phyloP scores from a whole-genome alignment of 495 filamentous ascomycete genomes.

The Aspergillus homomorphus region DNA sequence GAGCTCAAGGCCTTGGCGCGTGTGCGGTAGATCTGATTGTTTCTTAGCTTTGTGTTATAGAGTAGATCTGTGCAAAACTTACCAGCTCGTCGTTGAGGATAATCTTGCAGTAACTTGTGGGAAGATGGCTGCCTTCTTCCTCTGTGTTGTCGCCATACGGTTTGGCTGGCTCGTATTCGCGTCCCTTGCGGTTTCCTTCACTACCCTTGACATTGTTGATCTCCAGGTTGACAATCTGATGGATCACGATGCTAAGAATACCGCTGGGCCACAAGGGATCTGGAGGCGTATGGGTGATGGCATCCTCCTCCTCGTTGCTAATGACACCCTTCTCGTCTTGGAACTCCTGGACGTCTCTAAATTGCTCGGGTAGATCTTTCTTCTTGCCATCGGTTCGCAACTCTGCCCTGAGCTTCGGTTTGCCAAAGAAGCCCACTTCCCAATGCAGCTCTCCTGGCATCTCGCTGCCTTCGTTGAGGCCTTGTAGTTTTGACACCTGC shows the following conservation, averaged over 20 bases:
- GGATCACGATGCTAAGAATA: slow-evolving; percentile 76
- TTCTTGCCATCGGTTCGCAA: slow-evolving; percentile 85
- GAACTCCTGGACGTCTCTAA: slow-evolving; percentile 71
- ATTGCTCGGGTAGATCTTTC: slow-evolving; percentile 63
- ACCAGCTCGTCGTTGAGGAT: slow-evolving; percentile 82
- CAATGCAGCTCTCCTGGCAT: slow-evolving; percentile 95
- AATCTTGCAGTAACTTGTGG: slow-evolving; percentile 89
- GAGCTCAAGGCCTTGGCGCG: slow-evolving; percentile 86
- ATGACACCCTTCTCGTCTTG: slow-evolving; percentile 87
- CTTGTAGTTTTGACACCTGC: slow-evolving; percentile 78
- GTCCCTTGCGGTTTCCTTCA: slow-evolving; percentile 62
- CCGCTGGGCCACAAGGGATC: slow-evolving; percentile 93
- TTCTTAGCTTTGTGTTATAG: background rate
- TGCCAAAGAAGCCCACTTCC: slow-evolving; percentile 93
- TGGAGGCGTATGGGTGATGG: slow-evolving; percentile 82
- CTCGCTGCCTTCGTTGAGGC: slow-evolving; percentile 73
- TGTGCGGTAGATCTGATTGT: slow-evolving; percentile 70
- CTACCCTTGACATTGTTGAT: slow-evolving; percentile 69
- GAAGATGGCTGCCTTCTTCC: slow-evolving; percentile 72
- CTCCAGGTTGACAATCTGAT: slow-evolving; percentile 94
- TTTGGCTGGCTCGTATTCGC: slow-evolving; percentile 87
- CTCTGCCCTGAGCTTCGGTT: slow-evolving; percentile 78
- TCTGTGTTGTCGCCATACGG: slow-evolving; percentile 79
- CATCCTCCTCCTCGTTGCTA: slow-evolving; percentile 73
- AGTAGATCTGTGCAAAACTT: slow-evolving; percentile 12